phyloP scores from a whole-genome alignment of 2,329 filamentous ascomycete species.

The Cladobotryum mycophilum region DNA sequence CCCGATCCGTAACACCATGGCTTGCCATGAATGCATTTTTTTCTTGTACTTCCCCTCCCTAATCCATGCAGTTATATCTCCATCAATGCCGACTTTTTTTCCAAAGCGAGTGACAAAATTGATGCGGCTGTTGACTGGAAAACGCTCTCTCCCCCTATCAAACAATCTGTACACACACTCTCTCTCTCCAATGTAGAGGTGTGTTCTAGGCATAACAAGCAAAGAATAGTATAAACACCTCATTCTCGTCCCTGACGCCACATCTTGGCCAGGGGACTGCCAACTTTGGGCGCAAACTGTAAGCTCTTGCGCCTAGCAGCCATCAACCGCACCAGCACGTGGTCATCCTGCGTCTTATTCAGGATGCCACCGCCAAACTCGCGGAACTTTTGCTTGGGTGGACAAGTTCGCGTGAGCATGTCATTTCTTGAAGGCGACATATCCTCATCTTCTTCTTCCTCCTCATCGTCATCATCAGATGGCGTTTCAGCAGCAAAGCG shows the following conservation, averaged over 20 bases:
- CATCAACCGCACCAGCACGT: slow-evolving; percentile 57
- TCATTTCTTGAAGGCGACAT: slow-evolving; percentile 28
- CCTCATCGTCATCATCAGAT: slow-evolving; percentile 27
- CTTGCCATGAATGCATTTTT: neutral
- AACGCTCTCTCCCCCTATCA: neutral
- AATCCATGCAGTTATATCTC: neutral
- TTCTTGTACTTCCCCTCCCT: neutral
- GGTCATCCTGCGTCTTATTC: slow-evolving; percentile 46
- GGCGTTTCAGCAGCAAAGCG: slow-evolving; percentile 46
- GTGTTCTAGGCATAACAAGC: no score
- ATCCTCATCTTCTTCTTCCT: slow-evolving; percentile 20
- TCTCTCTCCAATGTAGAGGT: no score
- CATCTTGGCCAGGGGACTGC: slow-evolving; percentile 60
- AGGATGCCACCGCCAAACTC: slow-evolving; percentile 41
- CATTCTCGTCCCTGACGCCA: slow-evolving; percentile 29
- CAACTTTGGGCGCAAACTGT: slow-evolving; percentile 69
- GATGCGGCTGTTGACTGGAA: neutral
- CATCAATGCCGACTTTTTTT: neutral
- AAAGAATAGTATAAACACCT: neutral
- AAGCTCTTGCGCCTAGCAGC: slow-evolving; percentile 70
- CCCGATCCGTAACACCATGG: neutral
- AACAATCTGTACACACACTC: slow-evolving; percentile 1
- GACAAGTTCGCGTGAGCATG: slow-evolving; percentile 48
- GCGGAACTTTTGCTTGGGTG: slow-evolving; percentile 38
- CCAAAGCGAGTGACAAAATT: slow-evolving; percentile 8